A percentile compares a stretch with the other conserved stretches of the same genome.
phyloP scores from a whole-genome alignment of 768 basidiomycete genomes.

The Nidula microcarpa region DNA sequence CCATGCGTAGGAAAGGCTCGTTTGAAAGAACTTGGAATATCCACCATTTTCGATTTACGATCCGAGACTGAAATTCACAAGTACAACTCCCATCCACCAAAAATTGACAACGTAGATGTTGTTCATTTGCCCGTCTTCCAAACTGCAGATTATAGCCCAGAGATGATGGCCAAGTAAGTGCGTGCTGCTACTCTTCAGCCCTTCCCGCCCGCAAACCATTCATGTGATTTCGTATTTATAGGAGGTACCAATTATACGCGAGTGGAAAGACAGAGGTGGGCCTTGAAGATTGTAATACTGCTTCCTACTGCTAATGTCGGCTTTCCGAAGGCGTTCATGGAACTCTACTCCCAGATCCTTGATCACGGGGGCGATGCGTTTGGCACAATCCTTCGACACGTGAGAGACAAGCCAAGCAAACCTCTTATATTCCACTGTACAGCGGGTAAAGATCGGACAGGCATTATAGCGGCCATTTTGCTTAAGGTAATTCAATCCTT shows the following conservation, averaged over 20 bases:
- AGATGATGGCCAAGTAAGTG: slow-evolving; percentile 81
- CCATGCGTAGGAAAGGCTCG: slow-evolving; percentile 47
- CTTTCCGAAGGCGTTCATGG: slow-evolving; percentile 64
- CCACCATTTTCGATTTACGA: slow-evolving; percentile 72
- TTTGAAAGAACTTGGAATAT: slow-evolving; percentile 59
- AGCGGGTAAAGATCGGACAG: slow-evolving; percentile 84
- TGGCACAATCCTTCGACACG: slow-evolving; percentile 67
- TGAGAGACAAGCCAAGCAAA: slow-evolving; percentile 64
- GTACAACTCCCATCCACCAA: slow-evolving; percentile 63
- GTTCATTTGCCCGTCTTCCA: slow-evolving; percentile 63
- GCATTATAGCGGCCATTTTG: slow-evolving; percentile 68
- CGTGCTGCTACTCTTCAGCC: slow-evolving; percentile 22
- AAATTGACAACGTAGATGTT: slow-evolving; percentile 61
- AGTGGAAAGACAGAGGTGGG: slow-evolving; percentile 75
- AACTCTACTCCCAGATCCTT: slow-evolving; percentile 77
- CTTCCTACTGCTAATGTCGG: not conserved
- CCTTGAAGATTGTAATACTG: not conserved
- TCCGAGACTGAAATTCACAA: slow-evolving; percentile 78
- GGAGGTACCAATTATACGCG: slow-evolving; percentile 72
- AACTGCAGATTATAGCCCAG: slow-evolving; percentile 78
- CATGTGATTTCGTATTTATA: slow-evolving; percentile 25
- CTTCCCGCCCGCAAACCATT: slow-evolving; percentile 7
- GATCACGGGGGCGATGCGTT: slow-evolving; percentile 70
- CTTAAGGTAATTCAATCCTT: slow-evolving; percentile 46
- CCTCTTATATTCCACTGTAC: slow-evolving; percentile 78